phyloP scores from a whole-genome alignment of 2,329 filamentous ascomycete genomes.

The Graphiopsis chlorocephala region DNA sequence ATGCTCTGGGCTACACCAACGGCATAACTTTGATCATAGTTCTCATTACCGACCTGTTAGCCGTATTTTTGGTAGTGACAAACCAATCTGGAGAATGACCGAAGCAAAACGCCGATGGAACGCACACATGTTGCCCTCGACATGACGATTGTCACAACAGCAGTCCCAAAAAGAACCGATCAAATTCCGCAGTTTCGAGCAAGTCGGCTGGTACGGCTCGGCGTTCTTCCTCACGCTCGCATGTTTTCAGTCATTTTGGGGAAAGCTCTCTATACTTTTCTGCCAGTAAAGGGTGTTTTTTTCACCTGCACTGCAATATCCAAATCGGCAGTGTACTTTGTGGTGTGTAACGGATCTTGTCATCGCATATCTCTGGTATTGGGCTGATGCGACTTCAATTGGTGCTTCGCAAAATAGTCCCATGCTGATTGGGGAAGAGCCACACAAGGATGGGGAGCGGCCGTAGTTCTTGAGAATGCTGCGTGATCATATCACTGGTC shows the following conservation, averaged over 20 bases:
- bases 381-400: not conserved
- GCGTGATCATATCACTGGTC: slow-evolving; percentile 25
- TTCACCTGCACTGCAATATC: not conserved
- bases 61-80: not conserved
- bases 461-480: slow-evolving; percentile 34
- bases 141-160: slow-evolving; percentile 41
- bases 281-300: slow-evolving; percentile 22
- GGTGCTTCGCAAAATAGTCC: not conserved
- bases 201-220: slow-evolving; percentile 48
- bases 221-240: slow-evolving; percentile 37
- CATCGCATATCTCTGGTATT: not conserved
- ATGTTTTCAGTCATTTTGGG: slow-evolving; percentile 34
- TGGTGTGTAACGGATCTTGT: not conserved
- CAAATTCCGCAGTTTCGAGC: slow-evolving; percentile 46
- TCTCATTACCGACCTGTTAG: not conserved
- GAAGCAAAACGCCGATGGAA: not conserved
- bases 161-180: slow-evolving; percentile 48
- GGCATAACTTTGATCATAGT: not conserved
- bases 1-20: not conserved
- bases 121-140: not conserved
- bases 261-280: slow-evolving; percentile 24
- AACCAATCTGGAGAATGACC: not conserved
- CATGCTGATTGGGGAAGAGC: not conserved
- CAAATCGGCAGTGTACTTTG: not conserved
- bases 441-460: slow-evolving; percentile 13